A percentile compares a stretch with the other conserved stretches of the same genome.
Conservation (phyloP, 345 rosid species). For the Cardiospermum halicacabum region DNA sequence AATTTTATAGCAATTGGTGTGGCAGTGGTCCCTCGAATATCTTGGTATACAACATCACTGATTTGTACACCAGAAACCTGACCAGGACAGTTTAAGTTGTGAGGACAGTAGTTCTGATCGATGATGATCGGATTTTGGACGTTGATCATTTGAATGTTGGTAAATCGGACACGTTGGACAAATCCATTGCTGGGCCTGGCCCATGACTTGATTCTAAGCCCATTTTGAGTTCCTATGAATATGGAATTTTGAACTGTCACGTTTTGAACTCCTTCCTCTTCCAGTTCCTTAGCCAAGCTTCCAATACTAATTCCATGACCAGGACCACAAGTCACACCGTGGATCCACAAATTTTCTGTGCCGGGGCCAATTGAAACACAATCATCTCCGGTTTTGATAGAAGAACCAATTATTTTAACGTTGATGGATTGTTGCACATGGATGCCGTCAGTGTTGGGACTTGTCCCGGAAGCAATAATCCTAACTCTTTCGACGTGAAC, state of each 20-base stretch:
- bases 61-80: constrained; percentile 33
- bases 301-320: constrained; percentile 46
- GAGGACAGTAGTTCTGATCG: constrained; percentile 61
- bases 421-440: constrained; percentile 21
- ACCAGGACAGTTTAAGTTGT: constrained; percentile 35
- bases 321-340: constrained; percentile 25
- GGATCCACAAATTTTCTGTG: constrained; percentile 16
- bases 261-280: constrained; percentile 54
- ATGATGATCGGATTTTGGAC: constrained; percentile 48
- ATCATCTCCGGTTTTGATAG: constrained; percentile 27
- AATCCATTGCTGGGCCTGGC: constrained; percentile 57
- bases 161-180: constrained; percentile 37
- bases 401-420: constrained; percentile 6
- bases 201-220: constrained; percentile 65
- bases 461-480: constrained; percentile 14
- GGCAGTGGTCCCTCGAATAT: constrained; percentile 36
- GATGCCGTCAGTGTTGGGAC: constrained; percentile 33
- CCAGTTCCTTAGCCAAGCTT: constrained; percentile 35
- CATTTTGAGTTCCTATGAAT: constrained; percentile 43
- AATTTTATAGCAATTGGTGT: constrained; percentile 32
- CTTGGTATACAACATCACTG: constrained; percentile 25
- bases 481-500: constrained; percentile 16
- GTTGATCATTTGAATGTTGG: constrained; percentile 28
- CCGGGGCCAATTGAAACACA: constrained; percentile 28
- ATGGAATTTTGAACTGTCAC: constrained; percentile 35